Conservation (phyloP, 2,329 filamentous ascomycete genomes). For the Sordariomycetes sp. region DNA sequence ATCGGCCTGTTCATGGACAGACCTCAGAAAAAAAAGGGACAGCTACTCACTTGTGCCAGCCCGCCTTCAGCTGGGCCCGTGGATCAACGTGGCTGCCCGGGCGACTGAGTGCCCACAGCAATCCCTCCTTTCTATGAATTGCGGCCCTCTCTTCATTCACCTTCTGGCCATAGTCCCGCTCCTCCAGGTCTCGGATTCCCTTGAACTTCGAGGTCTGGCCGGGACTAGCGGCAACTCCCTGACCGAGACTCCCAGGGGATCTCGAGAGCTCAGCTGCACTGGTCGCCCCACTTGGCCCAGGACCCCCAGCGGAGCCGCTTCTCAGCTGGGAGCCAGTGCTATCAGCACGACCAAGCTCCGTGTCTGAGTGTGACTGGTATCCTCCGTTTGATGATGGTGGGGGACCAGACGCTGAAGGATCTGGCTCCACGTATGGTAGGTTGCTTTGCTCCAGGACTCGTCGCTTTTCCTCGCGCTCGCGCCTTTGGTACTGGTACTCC, state of each 20-base stretch:
- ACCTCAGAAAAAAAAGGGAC: background rate
- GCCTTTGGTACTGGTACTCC: conserved; percentile 87
- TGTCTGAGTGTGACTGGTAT: conserved; percentile 41
- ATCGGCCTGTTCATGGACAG: background rate
- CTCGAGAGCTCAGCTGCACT: conserved; percentile 32
- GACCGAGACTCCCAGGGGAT: conserved; percentile 40
- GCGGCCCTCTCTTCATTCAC: conserved; percentile 41
- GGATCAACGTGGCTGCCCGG: conserved; percentile 93
- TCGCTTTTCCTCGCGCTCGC: conserved; percentile 92
- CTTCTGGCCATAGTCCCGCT: conserved; percentile 50
- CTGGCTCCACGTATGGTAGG: conserved; percentile 57
- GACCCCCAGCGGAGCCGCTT: conserved; percentile 26
- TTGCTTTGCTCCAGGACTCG: conserved; percentile 81
- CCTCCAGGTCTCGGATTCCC: conserved; percentile 84
- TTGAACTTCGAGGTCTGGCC: conserved; percentile 57
- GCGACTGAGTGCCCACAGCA: conserved; percentile 87
- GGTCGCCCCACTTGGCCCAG: conserved; percentile 22
- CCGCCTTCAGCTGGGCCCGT: conserved; percentile 74
- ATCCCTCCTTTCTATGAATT: conserved; percentile 77
- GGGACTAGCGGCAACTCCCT: conserved; percentile 34
- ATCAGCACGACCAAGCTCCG: conserved; percentile 59
- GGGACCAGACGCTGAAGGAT: conserved; percentile 31
- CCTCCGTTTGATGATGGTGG: conserved; percentile 25
- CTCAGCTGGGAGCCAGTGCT: conserved; percentile 56
- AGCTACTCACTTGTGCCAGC: conserved; percentile 84